Conservation (phyloP, 768 basidiomycete species). For the Boletus subcaerulescens region DNA sequence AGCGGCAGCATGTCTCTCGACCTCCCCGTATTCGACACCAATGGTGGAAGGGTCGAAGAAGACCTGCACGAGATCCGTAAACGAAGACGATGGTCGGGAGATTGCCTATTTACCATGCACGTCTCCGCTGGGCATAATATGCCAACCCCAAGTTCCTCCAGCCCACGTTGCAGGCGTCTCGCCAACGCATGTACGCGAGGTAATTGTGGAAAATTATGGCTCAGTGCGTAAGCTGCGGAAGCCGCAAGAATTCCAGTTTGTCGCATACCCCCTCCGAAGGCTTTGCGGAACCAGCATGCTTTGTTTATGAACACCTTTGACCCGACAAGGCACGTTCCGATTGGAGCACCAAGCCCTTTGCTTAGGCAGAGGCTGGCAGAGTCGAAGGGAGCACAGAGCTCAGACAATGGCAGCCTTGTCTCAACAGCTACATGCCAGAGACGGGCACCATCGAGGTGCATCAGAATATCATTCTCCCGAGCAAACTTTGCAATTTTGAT, state of each 20-base stretch:
- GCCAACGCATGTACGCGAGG: slow-evolving; percentile 74
- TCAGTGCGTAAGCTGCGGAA: slow-evolving; percentile 81
- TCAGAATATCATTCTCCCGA: slow-evolving; percentile 63
- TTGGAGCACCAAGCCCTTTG: slow-evolving; percentile 91
- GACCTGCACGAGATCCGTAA: slow-evolving; percentile 43
- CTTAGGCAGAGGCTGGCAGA: slow-evolving; percentile 91
- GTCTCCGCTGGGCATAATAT: slow-evolving; percentile 79
- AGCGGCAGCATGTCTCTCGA: slow-evolving; percentile 56
- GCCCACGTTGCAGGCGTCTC: slow-evolving; percentile 61
- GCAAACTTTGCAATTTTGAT: slow-evolving; percentile 77
- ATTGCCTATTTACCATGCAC: slow-evolving; percentile 69
- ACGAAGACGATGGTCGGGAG: background rate
- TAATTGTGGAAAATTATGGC: slow-evolving; percentile 77
- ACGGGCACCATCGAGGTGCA: slow-evolving; percentile 93
- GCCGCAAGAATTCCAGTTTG: slow-evolving; percentile 87
- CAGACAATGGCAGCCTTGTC: slow-evolving; percentile 61
- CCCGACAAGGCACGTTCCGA: slow-evolving; percentile 85
- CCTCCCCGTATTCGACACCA: slow-evolving; percentile 65
- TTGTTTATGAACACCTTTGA: slow-evolving; percentile 68
- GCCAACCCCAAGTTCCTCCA: slow-evolving; percentile 69
- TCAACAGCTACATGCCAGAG: slow-evolving; percentile 95
- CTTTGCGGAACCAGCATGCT: slow-evolving; percentile 87
- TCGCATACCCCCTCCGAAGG: slow-evolving; percentile 94
- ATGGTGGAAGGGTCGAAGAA: slow-evolving; percentile 78
- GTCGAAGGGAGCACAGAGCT: slow-evolving; percentile 88